Evolutionary conservation across 345 rosid species (phyloP), one percentile per base, ranked within the genome.

Genomic region (Mallotus nudiflorus): DNA sequence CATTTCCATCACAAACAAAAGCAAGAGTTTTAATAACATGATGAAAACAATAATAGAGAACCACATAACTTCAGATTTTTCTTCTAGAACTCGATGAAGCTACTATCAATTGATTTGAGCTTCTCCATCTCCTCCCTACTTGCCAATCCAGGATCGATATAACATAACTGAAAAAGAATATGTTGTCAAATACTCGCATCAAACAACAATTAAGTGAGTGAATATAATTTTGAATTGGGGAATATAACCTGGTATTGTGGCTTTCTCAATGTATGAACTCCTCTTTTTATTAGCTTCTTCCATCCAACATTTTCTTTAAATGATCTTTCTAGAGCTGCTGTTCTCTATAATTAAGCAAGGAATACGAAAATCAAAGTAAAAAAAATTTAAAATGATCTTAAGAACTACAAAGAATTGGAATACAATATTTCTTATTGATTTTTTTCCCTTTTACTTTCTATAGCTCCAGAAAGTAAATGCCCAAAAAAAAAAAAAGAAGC

Each of bases 241-340:
- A 33, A 48, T 65, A 67, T 64, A 67, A 91, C 97, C 92, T 89
- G 97, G 78, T 92, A 92, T 65, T 86, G 88, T 5, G 88, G 82
- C 66, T 85, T 80, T 64, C 70, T 83, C 77, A 88, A 74, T 31
- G 91, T 88, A 79, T 88, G 91, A 49, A 82, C 82, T 61, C 97
- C 97, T 84, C 96, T 82, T 71, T 88, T 91, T 52, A 89, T 72
- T 74, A 75, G 82, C 78, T 76, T 76, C 80, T 88, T 85, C 97
- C 97, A 89, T 16, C 88, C 85, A 50, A 19, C 72, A 68, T 88
- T 88, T 59, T 80, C 80, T 70, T 73, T 62, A 68, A 89, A 84
- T 24, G 93, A 81, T 77, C 77, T 81, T 77, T 89, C 89, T 49
- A 91, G 73, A 65, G 64, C 85, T 70, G 24, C 78, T 11, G 96